These are phyloP conservation scores for Claviceps maximensis DNA, from an alignment of 2,329 filamentous ascomycete genomes.

Conservation along the genomic window DNA sequence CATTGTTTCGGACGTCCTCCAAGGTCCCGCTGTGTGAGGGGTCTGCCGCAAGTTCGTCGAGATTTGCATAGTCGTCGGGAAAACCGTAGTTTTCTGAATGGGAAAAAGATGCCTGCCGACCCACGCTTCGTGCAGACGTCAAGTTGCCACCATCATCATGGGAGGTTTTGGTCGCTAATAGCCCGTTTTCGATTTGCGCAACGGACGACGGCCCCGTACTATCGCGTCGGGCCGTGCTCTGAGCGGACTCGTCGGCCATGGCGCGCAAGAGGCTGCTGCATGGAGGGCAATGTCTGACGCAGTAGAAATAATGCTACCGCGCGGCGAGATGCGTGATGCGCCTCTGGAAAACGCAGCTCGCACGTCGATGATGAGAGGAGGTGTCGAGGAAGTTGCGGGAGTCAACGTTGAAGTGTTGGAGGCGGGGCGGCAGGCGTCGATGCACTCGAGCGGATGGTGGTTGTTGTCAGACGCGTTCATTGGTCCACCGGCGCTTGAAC, in stretches of 20 bases:
- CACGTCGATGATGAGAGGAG: background rate
- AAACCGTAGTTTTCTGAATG: background rate
- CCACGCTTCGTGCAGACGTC: background rate
- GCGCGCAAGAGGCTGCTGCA: background rate
- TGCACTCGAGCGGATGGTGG: too few species aligned
- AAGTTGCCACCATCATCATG: background rate
- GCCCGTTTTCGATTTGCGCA: background rate
- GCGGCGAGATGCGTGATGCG: background rate
- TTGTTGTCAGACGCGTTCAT: background rate
- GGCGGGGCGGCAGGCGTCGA: too few species aligned
- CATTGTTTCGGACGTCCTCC: slow-evolving; percentile 7
- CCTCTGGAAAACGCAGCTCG: background rate
- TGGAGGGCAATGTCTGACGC: background rate
- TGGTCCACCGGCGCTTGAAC: too few species aligned
- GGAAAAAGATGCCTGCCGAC: background rate
- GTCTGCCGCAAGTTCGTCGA: background rate
- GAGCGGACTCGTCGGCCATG: background rate
- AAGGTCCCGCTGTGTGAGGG: slow-evolving; percentile 8
- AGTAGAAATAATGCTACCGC: background rate
- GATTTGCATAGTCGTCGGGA: background rate
- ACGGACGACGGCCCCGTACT: background rate
- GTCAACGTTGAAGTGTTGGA: too few species aligned
- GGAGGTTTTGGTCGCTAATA: background rate
- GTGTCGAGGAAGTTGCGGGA: too few species aligned
- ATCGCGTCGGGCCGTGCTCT: background rate